Evolutionary conservation across 1,284 basidiomycete genomes (phyloP).

Genomic region (Sphaerobolus stellatus): DNA sequence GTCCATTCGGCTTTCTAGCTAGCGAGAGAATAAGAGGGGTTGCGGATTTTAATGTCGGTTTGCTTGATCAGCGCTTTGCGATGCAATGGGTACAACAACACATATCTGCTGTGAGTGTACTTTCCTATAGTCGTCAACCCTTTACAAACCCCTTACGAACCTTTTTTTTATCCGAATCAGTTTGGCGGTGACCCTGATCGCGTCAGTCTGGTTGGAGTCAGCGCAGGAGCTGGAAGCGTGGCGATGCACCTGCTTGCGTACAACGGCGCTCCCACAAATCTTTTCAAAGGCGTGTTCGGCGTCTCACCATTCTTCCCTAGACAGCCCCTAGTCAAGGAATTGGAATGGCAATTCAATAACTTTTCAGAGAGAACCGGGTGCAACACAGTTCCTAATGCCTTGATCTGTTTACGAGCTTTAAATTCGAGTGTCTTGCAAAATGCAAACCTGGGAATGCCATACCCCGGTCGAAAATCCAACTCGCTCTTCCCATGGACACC

Average conservation of each 20-base stretch:
- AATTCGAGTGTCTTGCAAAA: slow-evolving; percentile 16
- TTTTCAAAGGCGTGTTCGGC: slow-evolving; percentile 19
- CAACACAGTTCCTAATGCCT: slow-evolving; percentile 12
- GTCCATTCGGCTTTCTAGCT: slow-evolving; percentile 33
- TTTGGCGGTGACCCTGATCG: slow-evolving; percentile 32
- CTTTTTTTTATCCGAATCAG: slow-evolving; percentile 12
- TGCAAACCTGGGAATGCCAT: slow-evolving; percentile 16
- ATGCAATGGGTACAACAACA: slow-evolving; percentile 25
- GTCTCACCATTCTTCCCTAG: slow-evolving; percentile 19
- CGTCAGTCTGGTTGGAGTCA: slow-evolving; percentile 19
- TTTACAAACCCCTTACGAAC: neutral
- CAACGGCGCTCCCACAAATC: slow-evolving; percentile 9
- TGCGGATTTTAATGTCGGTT: slow-evolving; percentile 7
- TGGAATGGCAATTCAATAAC: slow-evolving; percentile 18
- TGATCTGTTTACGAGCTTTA: slow-evolving; percentile 15
- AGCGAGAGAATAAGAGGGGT: slow-evolving; percentile 18
- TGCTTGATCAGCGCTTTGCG: neutral
- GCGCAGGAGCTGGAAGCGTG: slow-evolving; percentile 5
- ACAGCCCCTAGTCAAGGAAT: slow-evolving; percentile 11
- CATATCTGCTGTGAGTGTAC: slow-evolving; percentile 23
- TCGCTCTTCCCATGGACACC: slow-evolving; percentile 16
- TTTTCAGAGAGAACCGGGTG: slow-evolving; percentile 15
- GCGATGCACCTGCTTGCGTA: slow-evolving; percentile 4
- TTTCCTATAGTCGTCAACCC: neutral
- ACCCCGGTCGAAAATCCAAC: slow-evolving; percentile 13